These are phyloP conservation scores for Fraxinus latifolia DNA, from an alignment of 305 asterid species.

Conservation along the genomic window DNA sequence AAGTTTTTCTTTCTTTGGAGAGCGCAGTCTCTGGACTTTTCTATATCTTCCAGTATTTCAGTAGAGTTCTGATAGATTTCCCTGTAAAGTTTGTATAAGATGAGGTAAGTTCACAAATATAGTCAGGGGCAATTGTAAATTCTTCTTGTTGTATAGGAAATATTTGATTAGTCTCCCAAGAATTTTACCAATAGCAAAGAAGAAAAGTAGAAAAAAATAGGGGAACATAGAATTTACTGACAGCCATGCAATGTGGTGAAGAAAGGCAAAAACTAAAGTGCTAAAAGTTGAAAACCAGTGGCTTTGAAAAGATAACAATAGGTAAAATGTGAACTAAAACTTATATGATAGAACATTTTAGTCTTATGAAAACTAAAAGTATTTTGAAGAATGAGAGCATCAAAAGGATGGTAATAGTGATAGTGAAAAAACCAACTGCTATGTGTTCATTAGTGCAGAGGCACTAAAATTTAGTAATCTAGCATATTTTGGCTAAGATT, in stretches of 20 bases:
- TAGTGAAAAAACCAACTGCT: neutral
- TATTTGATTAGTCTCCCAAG: neutral
- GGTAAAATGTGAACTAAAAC: neutral
- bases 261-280: neutral
- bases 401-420: neutral
- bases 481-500: neutral
- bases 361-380: neutral
- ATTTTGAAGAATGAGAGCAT: neutral
- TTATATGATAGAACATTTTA: neutral
- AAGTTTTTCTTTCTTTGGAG: constrained; percentile 62
- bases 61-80: constrained; percentile 71
- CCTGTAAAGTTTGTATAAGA: constrained; percentile 39
- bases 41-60: constrained; percentile 63
- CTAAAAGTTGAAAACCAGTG: neutral
- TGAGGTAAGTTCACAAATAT: constrained; percentile 12
- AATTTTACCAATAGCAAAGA: neutral
- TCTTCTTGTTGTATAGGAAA: neutral
- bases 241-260: neutral
- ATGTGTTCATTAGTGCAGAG: neutral
- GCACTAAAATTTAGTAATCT: neutral
- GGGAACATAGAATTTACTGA: neutral
- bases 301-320: neutral
- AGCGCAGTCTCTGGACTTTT: constrained; percentile 58
- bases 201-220: neutral
- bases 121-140: neutral